Base-by-base conservation (phyloP, 164 flowering plant species). In the Vitis amurensis region DNA sequence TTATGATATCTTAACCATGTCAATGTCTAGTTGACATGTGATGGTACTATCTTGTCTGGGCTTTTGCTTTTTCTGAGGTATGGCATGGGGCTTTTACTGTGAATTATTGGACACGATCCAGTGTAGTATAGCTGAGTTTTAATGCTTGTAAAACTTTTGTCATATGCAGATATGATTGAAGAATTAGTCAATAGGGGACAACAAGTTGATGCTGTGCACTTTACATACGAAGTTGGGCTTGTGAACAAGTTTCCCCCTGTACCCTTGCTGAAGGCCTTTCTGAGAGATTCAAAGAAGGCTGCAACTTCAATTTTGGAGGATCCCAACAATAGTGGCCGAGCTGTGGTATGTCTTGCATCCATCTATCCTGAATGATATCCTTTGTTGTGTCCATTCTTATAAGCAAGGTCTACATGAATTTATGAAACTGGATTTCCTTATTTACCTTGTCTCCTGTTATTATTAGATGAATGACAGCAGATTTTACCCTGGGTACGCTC, bases 191-290 rank as follows among this genome's bases (percentile, higher is more conserved):
- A 85, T 75, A 87, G 89, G 82, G 95, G 97, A 68, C 97, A 92
- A 68, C 97, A 88, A 81, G 95, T 94, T 74, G 99, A 94, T 85
- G 99, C 99, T 16, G 95, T 94, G 48, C 97, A 94, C 82, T 94
- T 94, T 69, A 85, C 88, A 55, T 87, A 79, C 77, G 99, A 94
- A 81, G 97, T 89, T 65, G 95, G 94, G 29, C 94, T 94, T 69
- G 86, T 83, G 51, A 87, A 89, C 70, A 89, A 84, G 78, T 94
- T 87, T 76, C 97, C 97, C 12, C 94, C 97, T 67, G 95, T 88
- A 31, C 95, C 94, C 1, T 78, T 94, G 63, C 83, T 94, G 72
- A 92, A 89, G 79, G 81, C 97, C 53, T 94, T 80, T 77, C 83
- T 94, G 71, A 91, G 79, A 71, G 95, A 89, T 84, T 92, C 97